Base-by-base conservation (phyloP, 495 filamentous ascomycete species). In the Cercophora scortea region DNA sequence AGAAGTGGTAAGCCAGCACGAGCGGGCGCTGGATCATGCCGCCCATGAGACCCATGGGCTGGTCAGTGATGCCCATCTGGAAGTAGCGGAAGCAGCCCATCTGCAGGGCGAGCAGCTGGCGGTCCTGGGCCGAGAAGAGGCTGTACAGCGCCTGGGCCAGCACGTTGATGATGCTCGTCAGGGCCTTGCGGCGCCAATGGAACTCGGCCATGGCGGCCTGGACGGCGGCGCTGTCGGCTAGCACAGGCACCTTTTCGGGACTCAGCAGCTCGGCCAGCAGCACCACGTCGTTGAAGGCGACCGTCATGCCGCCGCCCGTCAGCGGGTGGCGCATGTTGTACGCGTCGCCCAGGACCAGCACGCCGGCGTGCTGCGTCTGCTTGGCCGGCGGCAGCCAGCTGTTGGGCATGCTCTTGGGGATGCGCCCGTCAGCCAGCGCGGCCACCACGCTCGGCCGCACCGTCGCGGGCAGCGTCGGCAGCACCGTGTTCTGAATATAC, bases 291-390 rank as follows among this genome's bases (percentile, higher is more conserved):
- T 88, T 90, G 62, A 96, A 83, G 4, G 88, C 91, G 0, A 96
- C 91, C 0, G 91, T 96, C 91, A 96, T 96, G 56, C 91, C 91
- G 58, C 91, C 91, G 49, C 91, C 91, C 0, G 91, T 96, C 11
- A 96, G 73, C 0, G 91, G 91, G 71, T 96, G 91, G 5, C 91
- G 87, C 91, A 96, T 96, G 71, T 96, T 96, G 73, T 92, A 83
- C 8, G 91, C 91, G 69, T 96, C 91, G 51, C 91, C 91, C 16
- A 96, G 72, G 32, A 98, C 71, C 36, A 95, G 72, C 55, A 96
- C 71, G 10, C 93, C 93, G 0, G 84, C 80, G 3, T 83, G 79
- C 42, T 76, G 79, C 56, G 83, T 81, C 43, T 85, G 83, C 19
- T 71, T 72, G 9, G 82, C 76, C 0, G 92, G 79, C 13, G 93